Base-by-base conservation (phyloP, 495 filamentous ascomycete genomes). In the Penicillium taxi region DNA sequence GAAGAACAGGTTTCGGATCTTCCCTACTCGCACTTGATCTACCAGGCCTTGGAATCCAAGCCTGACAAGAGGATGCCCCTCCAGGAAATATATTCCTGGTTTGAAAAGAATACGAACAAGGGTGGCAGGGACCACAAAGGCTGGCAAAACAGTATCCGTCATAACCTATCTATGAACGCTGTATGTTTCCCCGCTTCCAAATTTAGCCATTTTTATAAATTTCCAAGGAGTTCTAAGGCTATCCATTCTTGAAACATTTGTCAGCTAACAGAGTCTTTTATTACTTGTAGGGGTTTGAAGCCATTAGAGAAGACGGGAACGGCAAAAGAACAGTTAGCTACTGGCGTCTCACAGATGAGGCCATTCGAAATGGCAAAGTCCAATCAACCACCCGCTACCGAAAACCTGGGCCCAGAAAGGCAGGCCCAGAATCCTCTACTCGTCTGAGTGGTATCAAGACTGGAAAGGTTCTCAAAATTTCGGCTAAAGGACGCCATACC, bases 61-160 rank as follows among this genome's bases (percentile, higher is more conserved):
- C 70, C 77, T 0, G 67, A 63, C 6, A 73, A 81, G 38, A 78
- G 70, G 29, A 81, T 95, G 71, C 73, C 83, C 2, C 71, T 98
- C 4, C 78, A 86, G 47, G 81, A 90, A 17, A 85, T 98, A 39
- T 98, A 98, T 56, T 64, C 76, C 16, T 98, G 91, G 85, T 94
- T 96, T 52, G 70, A 75, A 16, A 67, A 80, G 13, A 82, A 94
- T 46, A 94, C 86, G 1, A 72, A 75, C 35, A 93, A 89, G 50
- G 78, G 73, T 2, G 80, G 67, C 24, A 64, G 70, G 11, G 66
- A 50, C n/a, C 70, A 63, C 18, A 85, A 81, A 50, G 93, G 89
- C 3, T 96, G 93, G 91, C 84, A 91, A 60, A 96, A 96, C 61
- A 95, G 88, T 58, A 91, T 98, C 37, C 78, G 91, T 5, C 91